Evolutionary conservation across 192 early-diverging fungal species (phyloP), one percentile per base, ranked within the genome.

Genomic region (Rhizoclosmatium globosum): DNA sequence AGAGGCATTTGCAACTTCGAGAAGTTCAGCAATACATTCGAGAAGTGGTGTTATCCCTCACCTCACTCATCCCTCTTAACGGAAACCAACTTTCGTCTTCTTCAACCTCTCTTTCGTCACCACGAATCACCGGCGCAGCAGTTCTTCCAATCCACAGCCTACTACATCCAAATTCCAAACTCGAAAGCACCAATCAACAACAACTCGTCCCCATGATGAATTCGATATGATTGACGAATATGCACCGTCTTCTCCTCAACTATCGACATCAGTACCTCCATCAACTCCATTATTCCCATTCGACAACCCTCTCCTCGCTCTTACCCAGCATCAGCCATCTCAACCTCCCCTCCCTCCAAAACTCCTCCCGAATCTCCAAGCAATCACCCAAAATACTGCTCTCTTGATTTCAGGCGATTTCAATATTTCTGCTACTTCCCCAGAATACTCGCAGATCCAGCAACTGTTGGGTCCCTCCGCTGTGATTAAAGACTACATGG

Each of bases 161-260:
- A 17, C 67, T 2, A 19, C 23, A 46, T 7, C 38, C 1, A 68
- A 42, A 68, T 53, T 53, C 50, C 7, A 4, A 7, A 7, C 45
- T 46, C 38, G 41, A n/a, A 46, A 39, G 17, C 17, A 13, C 1
- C 42, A 46, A 46, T 3, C 38, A 19, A 19, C n/a, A 9, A 53
- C 60, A 21, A 19, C 9, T 15, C 9, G 19, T 56, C 31, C 9
- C 17, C 4, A 47, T 13, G 77, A 79, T 15, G 77, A 79, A 62
- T 79, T 79, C 59, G 77, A 79, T 68, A 79, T 79, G 77, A 67
- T 79, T 62, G 77, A 79, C 42, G 77, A 79, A 47, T 69, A 79
- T 31, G 39, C 67, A 42, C 31, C 67, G 7, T 21, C 41, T 45
- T 21, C 43, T 0, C 31, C 31, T 31, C 15, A 41, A 4, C 23